A percentile compares a stretch with the other conserved stretches of the same genome.
Evolutionary conservation across 179 eudicot genomes (phyloP).

Genomic region (Pouteria campechiana): DNA sequence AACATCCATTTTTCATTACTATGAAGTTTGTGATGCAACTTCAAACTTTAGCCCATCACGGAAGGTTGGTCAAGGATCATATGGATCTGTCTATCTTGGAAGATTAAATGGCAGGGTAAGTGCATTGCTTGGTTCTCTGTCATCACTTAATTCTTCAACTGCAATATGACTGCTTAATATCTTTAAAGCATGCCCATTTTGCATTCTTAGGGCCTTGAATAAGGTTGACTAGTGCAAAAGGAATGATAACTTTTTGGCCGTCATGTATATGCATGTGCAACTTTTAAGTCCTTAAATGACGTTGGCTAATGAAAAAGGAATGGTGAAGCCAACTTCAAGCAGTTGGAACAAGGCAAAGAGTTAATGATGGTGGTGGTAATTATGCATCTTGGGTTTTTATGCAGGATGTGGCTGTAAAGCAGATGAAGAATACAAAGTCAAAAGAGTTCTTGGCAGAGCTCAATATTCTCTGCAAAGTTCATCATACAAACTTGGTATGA

Average conservation of each 20-base stretch:
- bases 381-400: too few species aligned
- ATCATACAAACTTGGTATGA: conserved; percentile 3
- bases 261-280: too few species aligned
- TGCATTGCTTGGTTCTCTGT: too few species aligned
- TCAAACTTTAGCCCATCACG: background rate
- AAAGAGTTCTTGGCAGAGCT: conserved; percentile 4
- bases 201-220: too few species aligned
- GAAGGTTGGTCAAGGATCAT: conserved; percentile 7
- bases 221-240: too few species aligned
- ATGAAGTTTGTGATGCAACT: conserved; percentile 6
- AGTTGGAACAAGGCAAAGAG: too few species aligned
- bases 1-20: conserved; percentile 1
- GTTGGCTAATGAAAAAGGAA: too few species aligned
- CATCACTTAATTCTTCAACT: background rate
- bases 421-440: conserved; percentile 4
- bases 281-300: too few species aligned
- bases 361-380: too few species aligned
- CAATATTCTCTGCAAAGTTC: conserved; percentile 4
- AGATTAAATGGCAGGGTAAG: conserved; percentile 1
- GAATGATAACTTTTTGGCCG: too few species aligned
- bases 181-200: too few species aligned
- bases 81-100: conserved; percentile 9
- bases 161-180: background rate
- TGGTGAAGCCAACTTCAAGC: too few species aligned
- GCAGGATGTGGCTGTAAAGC: conserved; percentile 6